Base-by-base conservation (phyloP, 768 basidiomycete species). In the Calocybe cyanea region DNA sequence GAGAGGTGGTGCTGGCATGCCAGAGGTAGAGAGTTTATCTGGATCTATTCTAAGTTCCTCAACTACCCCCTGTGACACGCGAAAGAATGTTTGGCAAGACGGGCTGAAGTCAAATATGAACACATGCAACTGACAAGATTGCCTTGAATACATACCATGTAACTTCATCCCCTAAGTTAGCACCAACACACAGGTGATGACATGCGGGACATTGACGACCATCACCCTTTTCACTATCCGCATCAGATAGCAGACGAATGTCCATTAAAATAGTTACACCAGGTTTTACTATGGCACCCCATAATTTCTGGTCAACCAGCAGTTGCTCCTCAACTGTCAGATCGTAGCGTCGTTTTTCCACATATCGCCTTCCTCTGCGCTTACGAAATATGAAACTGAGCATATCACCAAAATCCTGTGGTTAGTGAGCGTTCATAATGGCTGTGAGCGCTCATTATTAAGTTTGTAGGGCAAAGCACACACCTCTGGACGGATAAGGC, bases 341-440 rank as follows among this genome's bases (percentile, higher is more conserved):
- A 10, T 23, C 15, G 33, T 50, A 50, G 21, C 46, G 39, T 8
- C 44, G 36, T 2, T 28, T 23, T 13, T 50, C 45, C 4, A 50
- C 41, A 28, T 41, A 42, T 1, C 23, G 35, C 2, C 34, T 38
- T 7, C 49, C 49, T 32, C 40, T 28, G 14, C 40, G 49, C 15
- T 46, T 50, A 4, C 49, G 23, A 17, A 50, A 46, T 13, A 46
- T 1, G 18, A 45, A 50, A 15, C 33, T 46, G 19, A 46, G 21
- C 11, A 50, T 18, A 10, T 50, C 49, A 18, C 24, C 40, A 14
- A 50, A 46, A 19, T 50, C 49, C 49, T 50, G 28, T n/a, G 17
- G n/a, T n/a, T n/a, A n/a, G n/a, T n/a, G n/a, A n/a, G n/a, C n/a
- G n/a, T n/a, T n/a, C n/a, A n/a, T n/a, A n/a, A 1, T n/a, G 30